phyloP scores from a whole-genome alignment of 176 grass and related monocot genomes.

The Hyparrhenia diplandra region DNA sequence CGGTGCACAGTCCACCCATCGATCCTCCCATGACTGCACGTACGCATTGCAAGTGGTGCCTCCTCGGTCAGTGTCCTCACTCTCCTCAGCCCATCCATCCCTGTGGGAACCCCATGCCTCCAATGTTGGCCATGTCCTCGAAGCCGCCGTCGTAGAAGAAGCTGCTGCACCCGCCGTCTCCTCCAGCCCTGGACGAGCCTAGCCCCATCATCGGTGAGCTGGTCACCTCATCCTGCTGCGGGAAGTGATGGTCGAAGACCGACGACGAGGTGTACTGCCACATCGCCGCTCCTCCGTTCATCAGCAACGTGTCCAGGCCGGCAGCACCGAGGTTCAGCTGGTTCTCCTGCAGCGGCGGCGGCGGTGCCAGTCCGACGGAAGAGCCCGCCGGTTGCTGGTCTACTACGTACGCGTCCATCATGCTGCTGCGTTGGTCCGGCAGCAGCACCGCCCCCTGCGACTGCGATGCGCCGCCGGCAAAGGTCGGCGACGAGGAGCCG shows the following conservation, averaged over 20 bases:
- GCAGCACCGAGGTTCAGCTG: neutral
- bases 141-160: conserved; percentile 30
- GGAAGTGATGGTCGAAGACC: conserved; percentile 6
- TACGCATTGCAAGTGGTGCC: neutral
- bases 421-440: conserved; percentile 1
- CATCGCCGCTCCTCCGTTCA: conserved; percentile 13
- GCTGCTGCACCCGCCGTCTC: conserved; percentile 6
- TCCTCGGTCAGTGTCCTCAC: conserved; percentile 18
- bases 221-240: conserved; percentile 18
- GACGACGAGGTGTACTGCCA: conserved; percentile 31
- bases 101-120: conserved; percentile 41
- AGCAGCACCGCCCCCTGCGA: neutral
- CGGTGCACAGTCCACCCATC: neutral
- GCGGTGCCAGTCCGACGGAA: neutral
- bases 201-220: conserved; percentile 36
- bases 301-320: conserved; percentile 18
- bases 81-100: conserved; percentile 31
- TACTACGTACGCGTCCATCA: conserved; percentile 26
- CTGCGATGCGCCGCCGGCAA: conserved; percentile 12
- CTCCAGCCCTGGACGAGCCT: conserved; percentile 12
- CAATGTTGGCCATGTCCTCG: conserved; percentile 37
- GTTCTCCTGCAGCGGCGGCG: conserved; percentile 3
- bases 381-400: conserved; percentile 28
- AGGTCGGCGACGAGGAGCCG: conserved; percentile 26
- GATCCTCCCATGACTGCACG: neutral